Evolutionary conservation across 2,329 filamentous ascomycete species (phyloP), one percentile per base, ranked within the genome.

Genomic region (Mycocentrospora acerina): DNA sequence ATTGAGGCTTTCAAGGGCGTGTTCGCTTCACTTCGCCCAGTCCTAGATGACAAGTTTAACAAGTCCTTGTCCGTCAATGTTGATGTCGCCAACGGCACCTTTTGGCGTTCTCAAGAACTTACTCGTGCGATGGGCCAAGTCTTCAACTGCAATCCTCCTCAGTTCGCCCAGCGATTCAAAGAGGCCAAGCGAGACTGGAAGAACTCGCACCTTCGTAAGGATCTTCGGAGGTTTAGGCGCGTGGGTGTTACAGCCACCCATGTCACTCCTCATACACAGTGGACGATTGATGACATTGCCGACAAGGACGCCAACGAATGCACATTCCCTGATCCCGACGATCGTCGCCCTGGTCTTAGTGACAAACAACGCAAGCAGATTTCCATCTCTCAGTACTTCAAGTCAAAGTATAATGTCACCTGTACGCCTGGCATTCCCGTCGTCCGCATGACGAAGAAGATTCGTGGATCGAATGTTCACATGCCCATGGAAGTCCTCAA

Each of bases 81-180:
- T 9, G 91, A 98, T 57, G 86, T 95, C 19, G 85, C 90, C 40
- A 95, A 97, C 60, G 87, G 88, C 0, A 87, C 86, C 10, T 98
- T 98, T 71, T 97, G 88, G 85, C 76, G 73, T 25, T 43, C 66
- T 2, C 57, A 64, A 26, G 48, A 51, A 15, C 53, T 68, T 7
- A 45, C 43, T n/a, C 62, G 66, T 19, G 63, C 68, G 75, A 24
- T 55, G 5, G 30, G 48, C 11, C 51, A 61, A 14, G 55, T 53
- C 7, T 65, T 66, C 33, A 53, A 53, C 34, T 55, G 53, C 13
- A 48, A 40, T 55, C 44, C 38, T 33, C 18, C 57, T 47, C 54
- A 52, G 22, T 46, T 35, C 52, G 16, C 31, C 7, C 13, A 26
- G 18, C 27, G 35, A 17, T 51, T 51, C 42, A 48, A 41, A 29